Percentiles rank a stretch among this genome's conserved stretches.
Conservation (phyloP, 305 asterid species). For the Fraxinus paxiana region DNA sequence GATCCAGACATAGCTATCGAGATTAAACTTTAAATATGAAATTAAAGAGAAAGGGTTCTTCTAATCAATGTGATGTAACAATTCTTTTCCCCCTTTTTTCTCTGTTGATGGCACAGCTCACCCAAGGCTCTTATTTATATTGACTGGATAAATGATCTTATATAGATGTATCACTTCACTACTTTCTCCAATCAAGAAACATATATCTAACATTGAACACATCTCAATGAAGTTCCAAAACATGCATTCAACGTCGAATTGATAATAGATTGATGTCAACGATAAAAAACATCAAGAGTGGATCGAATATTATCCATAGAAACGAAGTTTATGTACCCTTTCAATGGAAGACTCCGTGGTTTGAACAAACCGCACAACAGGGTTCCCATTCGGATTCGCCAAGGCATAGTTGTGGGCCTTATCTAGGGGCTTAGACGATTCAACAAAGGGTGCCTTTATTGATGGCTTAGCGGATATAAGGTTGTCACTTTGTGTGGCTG, state of each 20-base stretch:
- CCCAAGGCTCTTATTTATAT: not conserved
- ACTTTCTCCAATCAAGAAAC: not conserved
- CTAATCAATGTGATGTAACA: too few relatives aligned
- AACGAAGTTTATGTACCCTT: constrained; percentile 34
- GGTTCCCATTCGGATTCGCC: constrained; percentile 47
- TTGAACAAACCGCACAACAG: constrained; percentile 48
- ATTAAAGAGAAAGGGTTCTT: too few relatives aligned
- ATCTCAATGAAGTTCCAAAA: not conserved
- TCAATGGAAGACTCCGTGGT: constrained; percentile 66
- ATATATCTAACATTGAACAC: not conserved
- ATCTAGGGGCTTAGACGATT: constrained; percentile 35
- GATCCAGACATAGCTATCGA: too few relatives aligned
- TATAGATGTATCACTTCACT: not conserved
- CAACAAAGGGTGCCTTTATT: constrained; percentile 28
- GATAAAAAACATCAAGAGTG: not conserved
- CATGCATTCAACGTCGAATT: not conserved
- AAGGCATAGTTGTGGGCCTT: constrained; percentile 33
- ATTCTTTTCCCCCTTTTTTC: too few relatives aligned
- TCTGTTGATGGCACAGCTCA: too few relatives aligned
- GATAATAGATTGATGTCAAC: not conserved
- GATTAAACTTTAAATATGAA: too few relatives aligned
- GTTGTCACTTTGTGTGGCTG: constrained; percentile 32
- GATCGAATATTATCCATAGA: not conserved
- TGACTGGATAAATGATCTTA: not conserved
- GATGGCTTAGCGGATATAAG: constrained; percentile 30